Base-by-base conservation (phyloP, 345 rosid species). In the Pugionium dolabratum region DNA sequence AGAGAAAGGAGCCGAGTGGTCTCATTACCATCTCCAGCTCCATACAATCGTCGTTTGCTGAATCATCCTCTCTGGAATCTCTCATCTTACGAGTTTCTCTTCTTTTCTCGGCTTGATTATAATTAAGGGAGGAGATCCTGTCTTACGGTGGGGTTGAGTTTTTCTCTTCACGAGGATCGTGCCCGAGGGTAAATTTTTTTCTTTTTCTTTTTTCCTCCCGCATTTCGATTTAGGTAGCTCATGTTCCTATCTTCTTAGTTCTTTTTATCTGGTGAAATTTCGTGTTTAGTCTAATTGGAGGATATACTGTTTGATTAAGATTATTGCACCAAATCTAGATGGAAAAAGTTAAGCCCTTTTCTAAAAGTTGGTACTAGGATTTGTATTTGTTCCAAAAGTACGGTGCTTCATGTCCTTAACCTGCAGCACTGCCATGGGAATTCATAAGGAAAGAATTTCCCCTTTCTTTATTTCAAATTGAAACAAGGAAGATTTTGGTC, bases 11-110 rank as follows among this genome's bases (percentile, higher is more conserved):
- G 72, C 77, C 46, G 9, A 59, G 56, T 52, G 71, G 62, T 65
- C 41, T 66, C 61, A 44, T 43, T 63, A 53, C 67, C 67, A 71
- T 41, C n/a, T 29, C 56, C 25, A 51, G 76, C 71, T 66, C 62
- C 48, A 11, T 42, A 9, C 61, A 2, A n/a, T n/a, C 76, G 67
- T 18, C 71, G 54, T 51, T n/a, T n/a, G n/a, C 76, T 61, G 58
- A n/a, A 49, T 42, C 65, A 57, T 54, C 9, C 7, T 4, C 25
- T 73, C 71, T 65, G 66, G 18, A 59, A 65, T 73, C 76, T 73
- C 72, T 59, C 67, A 11, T 41, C 65, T 35, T 43, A 35, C 54
- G 49, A 58, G 7, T 64, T 71, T 62, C 54, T 59, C 60, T n/a
- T n/a, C n/a, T n/a, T n/a, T n/a, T n/a, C n/a, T n/a, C n/a, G 26